Evolutionary conservation across 805 yeast species (phyloP).

Genomic region (Metschnikowia kunwiensis): DNA sequence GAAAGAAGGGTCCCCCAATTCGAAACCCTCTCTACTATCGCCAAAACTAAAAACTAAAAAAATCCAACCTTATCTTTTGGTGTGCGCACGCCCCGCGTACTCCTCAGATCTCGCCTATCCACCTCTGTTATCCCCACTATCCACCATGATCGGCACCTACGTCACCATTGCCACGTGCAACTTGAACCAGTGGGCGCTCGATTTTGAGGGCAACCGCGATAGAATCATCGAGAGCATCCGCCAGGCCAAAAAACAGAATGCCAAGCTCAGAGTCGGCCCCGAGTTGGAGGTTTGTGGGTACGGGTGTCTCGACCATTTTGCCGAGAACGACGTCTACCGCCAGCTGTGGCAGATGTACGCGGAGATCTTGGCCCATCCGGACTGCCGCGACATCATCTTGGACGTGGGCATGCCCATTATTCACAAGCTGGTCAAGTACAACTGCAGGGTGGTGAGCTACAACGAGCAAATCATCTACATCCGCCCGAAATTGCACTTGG

Average conservation of each 20-base stretch:
- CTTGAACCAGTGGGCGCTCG: constrained; percentile 97
- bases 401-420: constrained; percentile 95
- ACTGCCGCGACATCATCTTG: constrained; percentile 70
- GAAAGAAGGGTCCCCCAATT: no score
- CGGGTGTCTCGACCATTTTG: constrained; percentile 90
- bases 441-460: constrained; percentile 81
- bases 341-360: constrained; percentile 96
- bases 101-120: no score
- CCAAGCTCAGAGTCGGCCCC: constrained; percentile 90
- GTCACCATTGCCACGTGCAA: constrained; percentile 92
- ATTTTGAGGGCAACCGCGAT: constrained; percentile 94
- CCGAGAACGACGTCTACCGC: constrained; percentile 81
- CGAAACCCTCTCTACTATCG: no score
- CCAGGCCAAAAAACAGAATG: constrained; percentile 71
- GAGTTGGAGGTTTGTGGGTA: constrained; percentile 94
- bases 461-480: constrained; percentile 78
- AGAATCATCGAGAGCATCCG: constrained; percentile 78
- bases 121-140: no score
- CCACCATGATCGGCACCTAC: constrained; percentile 67
- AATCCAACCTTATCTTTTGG: background rate
- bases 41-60: no score
- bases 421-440: constrained; percentile 84
- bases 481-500: constrained; percentile 89
- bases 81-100: background rate
- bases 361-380: constrained; percentile 63